Evolutionary conservation across 805 yeast species (phyloP).

Genomic region (Metschnikowia orientalis): DNA sequence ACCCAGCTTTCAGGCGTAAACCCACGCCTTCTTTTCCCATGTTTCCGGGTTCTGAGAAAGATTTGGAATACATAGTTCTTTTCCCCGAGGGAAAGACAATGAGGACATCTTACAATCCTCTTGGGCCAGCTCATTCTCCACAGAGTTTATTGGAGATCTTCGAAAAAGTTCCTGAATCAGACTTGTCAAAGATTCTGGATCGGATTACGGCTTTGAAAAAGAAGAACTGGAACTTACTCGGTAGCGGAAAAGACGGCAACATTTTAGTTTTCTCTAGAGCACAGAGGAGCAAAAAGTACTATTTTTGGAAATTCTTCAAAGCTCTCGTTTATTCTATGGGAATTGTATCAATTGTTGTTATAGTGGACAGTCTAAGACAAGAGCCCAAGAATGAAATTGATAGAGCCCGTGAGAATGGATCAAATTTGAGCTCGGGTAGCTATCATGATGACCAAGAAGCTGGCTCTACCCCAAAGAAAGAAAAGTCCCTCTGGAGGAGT

Average conservation of each 20-base stretch:
- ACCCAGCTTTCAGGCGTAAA: conserved; percentile 28
- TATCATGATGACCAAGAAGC: too few species aligned
- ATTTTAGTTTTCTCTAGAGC: conserved; percentile 16
- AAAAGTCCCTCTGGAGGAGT: too few species aligned
- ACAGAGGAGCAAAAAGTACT: background rate
- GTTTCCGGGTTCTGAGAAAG: conserved; percentile 15
- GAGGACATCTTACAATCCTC: conserved; percentile 33
- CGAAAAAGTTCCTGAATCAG: conserved; percentile 30
- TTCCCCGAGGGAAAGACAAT: conserved; percentile 34
- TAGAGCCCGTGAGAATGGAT: too few species aligned
- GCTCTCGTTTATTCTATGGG: conserved; percentile 27
- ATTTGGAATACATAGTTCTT: conserved; percentile 27
- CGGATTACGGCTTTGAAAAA: conserved; percentile 40
- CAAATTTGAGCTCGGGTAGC: too few species aligned
- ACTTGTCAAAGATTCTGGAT: conserved; percentile 32
- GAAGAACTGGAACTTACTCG: conserved; percentile 52
- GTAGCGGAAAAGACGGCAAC: conserved; percentile 33
- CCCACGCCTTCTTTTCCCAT: conserved; percentile 10
- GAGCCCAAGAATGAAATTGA: too few species aligned
- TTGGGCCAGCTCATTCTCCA: conserved; percentile 30
- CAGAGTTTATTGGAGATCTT: conserved; percentile 43
- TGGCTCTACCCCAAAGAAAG: too few species aligned
- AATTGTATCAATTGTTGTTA: conserved; percentile 15
- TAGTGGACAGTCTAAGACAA: conserved; percentile 2
- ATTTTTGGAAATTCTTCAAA: conserved; percentile 13